phyloP scores from a whole-genome alignment of 1,139 yeast genomes.

The Scheffersomyces titani region DNA sequence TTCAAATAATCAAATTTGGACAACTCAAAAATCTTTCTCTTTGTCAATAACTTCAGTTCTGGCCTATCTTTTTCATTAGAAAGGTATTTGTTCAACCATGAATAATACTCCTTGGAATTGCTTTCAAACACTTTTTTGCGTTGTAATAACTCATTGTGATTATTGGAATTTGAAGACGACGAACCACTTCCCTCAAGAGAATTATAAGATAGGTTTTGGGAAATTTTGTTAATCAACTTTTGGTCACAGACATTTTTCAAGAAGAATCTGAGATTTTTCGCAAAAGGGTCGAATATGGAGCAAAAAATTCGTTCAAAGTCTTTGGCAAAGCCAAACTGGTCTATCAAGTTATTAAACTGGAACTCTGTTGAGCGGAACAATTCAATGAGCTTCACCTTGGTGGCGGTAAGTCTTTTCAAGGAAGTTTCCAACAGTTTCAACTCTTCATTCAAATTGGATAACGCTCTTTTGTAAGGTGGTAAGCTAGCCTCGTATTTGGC shows the following conservation, averaged over 20 bases:
- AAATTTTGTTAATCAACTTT: conserved; percentile 27
- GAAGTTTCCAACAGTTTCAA: conserved; percentile 28
- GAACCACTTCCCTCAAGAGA: neutral
- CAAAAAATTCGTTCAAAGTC: conserved; percentile 13
- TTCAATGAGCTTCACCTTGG: conserved; percentile 27
- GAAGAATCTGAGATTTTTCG: conserved; percentile 31
- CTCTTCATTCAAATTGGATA: conserved; percentile 36
- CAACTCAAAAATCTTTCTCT: conserved; percentile 64
- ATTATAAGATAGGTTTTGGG: conserved; percentile 6
- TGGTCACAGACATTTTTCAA: conserved; percentile 33
- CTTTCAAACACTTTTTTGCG: conserved; percentile 64
- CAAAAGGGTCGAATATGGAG: conserved; percentile 34
- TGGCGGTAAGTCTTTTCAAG: conserved; percentile 18
- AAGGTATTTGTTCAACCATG: conserved; percentile 69
- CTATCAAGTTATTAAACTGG: conserved; percentile 13
- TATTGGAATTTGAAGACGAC: conserved; percentile 7
- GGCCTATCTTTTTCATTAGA: conserved; percentile 64
- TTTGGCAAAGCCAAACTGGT: conserved; percentile 12
- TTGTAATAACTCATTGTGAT: conserved; percentile 11
- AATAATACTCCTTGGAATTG: conserved; percentile 71
- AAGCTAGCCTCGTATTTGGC: conserved; percentile 55
- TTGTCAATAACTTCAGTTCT: conserved; percentile 61
- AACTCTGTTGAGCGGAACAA: conserved; percentile 19
- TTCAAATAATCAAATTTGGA: conserved; percentile 72
- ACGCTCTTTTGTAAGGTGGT: conserved; percentile 46